Evolutionary conservation across 1,139 yeast species (phyloP).

Genomic region (Debaryomyces robertsiae): DNA sequence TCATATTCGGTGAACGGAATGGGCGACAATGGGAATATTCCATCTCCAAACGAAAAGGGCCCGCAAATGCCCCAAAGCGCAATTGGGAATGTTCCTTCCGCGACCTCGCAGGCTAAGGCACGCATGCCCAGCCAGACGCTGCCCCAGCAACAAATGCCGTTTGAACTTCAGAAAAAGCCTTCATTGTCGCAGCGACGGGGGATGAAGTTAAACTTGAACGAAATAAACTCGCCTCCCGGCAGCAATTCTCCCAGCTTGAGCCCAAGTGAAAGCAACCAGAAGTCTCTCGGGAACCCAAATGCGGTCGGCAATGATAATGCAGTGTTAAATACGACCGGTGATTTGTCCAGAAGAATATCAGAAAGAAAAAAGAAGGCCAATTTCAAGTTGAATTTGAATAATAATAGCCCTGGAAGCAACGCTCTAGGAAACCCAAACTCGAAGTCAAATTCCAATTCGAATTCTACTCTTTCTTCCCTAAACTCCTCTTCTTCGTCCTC

Average conservation of each 20-base stretch:
- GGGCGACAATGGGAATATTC: constrained; percentile 13
- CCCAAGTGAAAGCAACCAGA: constrained; percentile 11
- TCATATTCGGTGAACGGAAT: constrained; percentile 18
- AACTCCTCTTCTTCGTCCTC: constrained; percentile 8
- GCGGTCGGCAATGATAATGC: not conserved
- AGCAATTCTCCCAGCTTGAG: constrained; percentile 16
- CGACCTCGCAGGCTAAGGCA: constrained; percentile 24
- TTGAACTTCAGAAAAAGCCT: constrained; percentile 38
- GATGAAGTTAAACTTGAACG: constrained; percentile 48
- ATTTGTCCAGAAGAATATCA: constrained; percentile 38
- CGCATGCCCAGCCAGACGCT: constrained; percentile 21
- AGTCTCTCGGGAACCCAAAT: constrained; percentile 24
- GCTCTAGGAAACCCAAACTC: not conserved
- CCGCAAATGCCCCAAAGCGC: constrained; percentile 4
- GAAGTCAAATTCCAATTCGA: constrained; percentile 1
- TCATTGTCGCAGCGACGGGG: constrained; percentile 65
- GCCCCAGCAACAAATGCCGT: constrained; percentile 12
- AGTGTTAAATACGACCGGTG: constrained; percentile 33
- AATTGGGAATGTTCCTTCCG: constrained; percentile 14
- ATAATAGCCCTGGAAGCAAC: constrained; percentile 2
- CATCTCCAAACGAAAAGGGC: constrained; percentile 20
- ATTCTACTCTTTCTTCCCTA: constrained; percentile 11
- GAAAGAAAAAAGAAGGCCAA: constrained; percentile 44
- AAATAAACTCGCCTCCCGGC: constrained; percentile 22
- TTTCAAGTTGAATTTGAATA: constrained; percentile 37